A percentile compares a stretch with the other conserved stretches of the same genome.
Conservation (phyloP, 2,329 filamentous ascomycete genomes). For the Thielaviopsis euricoi region DNA sequence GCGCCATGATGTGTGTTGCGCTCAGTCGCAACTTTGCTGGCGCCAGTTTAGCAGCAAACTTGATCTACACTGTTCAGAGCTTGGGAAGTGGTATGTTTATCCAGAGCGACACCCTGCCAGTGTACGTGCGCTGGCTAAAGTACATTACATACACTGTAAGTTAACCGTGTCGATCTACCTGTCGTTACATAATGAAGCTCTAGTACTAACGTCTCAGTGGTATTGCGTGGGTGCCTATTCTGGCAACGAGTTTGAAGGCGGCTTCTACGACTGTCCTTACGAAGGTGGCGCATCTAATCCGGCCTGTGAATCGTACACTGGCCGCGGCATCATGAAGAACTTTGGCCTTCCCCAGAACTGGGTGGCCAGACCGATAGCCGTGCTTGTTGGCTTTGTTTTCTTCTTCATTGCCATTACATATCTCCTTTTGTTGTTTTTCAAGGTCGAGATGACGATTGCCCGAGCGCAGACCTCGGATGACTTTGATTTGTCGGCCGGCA, state of each 20-base stretch:
- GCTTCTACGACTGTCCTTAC: conserved; percentile 57
- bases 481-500: conserved; percentile 49
- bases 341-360: conserved; percentile 53
- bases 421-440: conserved; percentile 45
- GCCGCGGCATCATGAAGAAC: conserved; percentile 49
- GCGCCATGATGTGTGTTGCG: conserved; percentile 51
- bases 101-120: conserved; percentile 53
- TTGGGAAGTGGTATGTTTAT: conserved; percentile 66
- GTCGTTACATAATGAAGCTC: not conserved
- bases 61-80: conserved; percentile 56
- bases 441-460: conserved; percentile 53
- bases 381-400: conserved; percentile 42
- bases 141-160: conserved; percentile 43
- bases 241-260: conserved; percentile 55
- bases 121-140: conserved; percentile 68
- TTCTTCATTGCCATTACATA: conserved; percentile 46
- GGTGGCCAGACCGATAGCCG: conserved; percentile 49
- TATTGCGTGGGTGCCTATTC: conserved; percentile 57
- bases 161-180: not conserved
- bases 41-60: conserved; percentile 55
- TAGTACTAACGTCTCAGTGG: conserved; percentile 26
- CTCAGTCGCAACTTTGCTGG: conserved; percentile 50
- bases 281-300: conserved; percentile 45
- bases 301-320: conserved; percentile 51
- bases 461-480: conserved; percentile 37